Base-by-base conservation (phyloP, 352 stramenopile species). In the Globisporangium lucens region DNA sequence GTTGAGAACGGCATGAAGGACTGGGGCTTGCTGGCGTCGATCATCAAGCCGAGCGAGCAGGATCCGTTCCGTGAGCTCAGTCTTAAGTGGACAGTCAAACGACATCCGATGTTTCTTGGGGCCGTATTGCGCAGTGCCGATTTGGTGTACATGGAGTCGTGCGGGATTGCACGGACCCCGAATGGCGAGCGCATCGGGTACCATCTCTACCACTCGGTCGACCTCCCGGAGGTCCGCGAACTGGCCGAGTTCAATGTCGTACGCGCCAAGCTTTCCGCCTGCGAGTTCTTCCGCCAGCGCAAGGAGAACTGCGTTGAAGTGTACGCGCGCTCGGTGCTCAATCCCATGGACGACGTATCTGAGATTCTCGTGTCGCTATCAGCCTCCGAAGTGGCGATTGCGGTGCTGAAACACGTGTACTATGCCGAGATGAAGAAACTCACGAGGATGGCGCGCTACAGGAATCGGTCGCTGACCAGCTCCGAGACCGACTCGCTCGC, bases 1-100 rank as follows among this genome's bases (percentile, higher is more conserved):
- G 71, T 80, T 47, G 43, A 63, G 5, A 74, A 83, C 63, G 81
- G 81, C 60, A 81, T 86, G 56, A 65, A 76, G 20, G 80, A 91
- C 70, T 75, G 71, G 36, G 13, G 75, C 67, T 10, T 56, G n/a
- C 51, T 56, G 9, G 51, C 51, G 9, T 2, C 12, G n/a, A 56
- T 56, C n/a, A 35, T 56, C 51, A 29, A 17, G 22, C 51, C 51
- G n/a, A 56, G 51, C 51, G 51, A 33, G 24, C 8, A 9, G 9
- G 51, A 56, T 10, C 51, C 51, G 24, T 56, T 56, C 10, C 51
- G 51, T 1, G 22, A 29, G 9, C 51, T 56, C n/a, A 56, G 22
- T 8, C 2, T 56, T 12, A 56, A 56, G 51, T 56, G 51, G 51
- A 35, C 22, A 0, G 12, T 35, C 3, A 56, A 56, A 5, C 2